Evolutionary conservation across 768 basidiomycete genomes (phyloP).

Genomic region (Gloeophyllum trabeum): DNA sequence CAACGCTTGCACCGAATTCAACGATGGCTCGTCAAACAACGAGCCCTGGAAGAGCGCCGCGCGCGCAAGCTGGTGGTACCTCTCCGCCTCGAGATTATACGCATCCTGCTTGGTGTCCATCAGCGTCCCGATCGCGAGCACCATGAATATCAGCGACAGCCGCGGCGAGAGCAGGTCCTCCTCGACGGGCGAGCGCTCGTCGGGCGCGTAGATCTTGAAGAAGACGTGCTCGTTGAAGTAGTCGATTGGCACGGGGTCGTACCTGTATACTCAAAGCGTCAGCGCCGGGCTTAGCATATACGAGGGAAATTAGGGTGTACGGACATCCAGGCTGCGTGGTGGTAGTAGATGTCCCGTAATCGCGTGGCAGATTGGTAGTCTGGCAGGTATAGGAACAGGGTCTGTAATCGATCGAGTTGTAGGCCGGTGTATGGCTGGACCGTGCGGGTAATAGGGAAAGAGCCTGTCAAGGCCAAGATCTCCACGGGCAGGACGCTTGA

Average conservation of each 20-base stretch:
- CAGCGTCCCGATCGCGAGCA: slow-evolving; percentile 54
- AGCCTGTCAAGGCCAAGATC: slow-evolving; percentile 51
- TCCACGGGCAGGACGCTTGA: slow-evolving; percentile 48
- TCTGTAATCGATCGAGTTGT: slow-evolving; percentile 38
- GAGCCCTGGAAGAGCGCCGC: slow-evolving; percentile 54
- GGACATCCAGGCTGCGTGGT: slow-evolving; percentile 64
- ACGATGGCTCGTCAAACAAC: slow-evolving; percentile 57
- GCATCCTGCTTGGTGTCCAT: slow-evolving; percentile 45
- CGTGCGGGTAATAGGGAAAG: slow-evolving; percentile 48
- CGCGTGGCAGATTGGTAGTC: slow-evolving; percentile 46
- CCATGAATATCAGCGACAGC: slow-evolving; percentile 53
- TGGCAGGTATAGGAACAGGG: slow-evolving; percentile 63
- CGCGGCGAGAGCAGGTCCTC: slow-evolving; percentile 32
- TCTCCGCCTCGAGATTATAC: slow-evolving; percentile 59
- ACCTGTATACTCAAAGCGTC: slow-evolving; percentile 27
- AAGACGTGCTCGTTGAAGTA: slow-evolving; percentile 53
- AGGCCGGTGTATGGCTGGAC: slow-evolving; percentile 23
- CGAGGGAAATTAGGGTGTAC: slow-evolving; percentile 11
- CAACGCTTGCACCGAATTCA: slow-evolving; percentile 56
- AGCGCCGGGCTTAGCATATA: slow-evolving; percentile 5
- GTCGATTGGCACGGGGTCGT: slow-evolving; percentile 51
- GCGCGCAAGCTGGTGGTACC: slow-evolving; percentile 56
- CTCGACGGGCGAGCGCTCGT: slow-evolving; percentile 29
- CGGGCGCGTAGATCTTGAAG: slow-evolving; percentile 40
- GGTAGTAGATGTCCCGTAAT: slow-evolving; percentile 48